phyloP scores from a whole-genome alignment of 352 stramenopile genomes.

The Peronosclerospora sorghi region DNA sequence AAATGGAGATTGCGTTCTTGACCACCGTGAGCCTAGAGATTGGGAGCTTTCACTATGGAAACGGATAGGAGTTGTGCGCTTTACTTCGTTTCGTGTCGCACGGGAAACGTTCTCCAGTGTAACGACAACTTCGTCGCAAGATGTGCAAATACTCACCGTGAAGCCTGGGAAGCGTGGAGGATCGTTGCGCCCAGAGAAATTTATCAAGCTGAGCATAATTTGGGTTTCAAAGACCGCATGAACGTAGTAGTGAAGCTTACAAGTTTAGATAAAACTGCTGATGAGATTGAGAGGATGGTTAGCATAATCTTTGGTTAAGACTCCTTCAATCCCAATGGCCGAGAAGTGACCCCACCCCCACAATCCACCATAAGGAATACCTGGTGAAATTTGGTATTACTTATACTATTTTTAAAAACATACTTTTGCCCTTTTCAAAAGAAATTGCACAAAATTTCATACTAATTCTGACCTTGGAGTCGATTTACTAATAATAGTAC shows the following conservation, averaged over 20 bases:
- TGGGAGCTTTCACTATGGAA: slow-evolving; percentile 30
- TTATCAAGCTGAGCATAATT: background rate
- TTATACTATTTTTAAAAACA: too few relatives aligned
- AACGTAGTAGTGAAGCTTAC: slow-evolving; percentile 18
- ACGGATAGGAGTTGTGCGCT: slow-evolving; percentile 12
- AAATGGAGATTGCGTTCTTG: slow-evolving; percentile 20
- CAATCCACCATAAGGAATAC: too few relatives aligned
- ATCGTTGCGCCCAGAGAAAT: slow-evolving; percentile 14
- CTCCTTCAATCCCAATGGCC: background rate
- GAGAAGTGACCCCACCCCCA: too few relatives aligned
- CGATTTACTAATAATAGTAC: too few relatives aligned
- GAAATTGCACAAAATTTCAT: too few relatives aligned
- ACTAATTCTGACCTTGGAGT: too few relatives aligned
- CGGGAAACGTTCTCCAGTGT: slow-evolving; percentile 19
- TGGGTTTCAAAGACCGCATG: slow-evolving; percentile 6
- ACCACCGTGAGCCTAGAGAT: slow-evolving; percentile 13
- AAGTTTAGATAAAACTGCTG: slow-evolving; percentile 13
- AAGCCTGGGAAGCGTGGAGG: slow-evolving; percentile 13
- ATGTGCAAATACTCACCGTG: slow-evolving; percentile 15
- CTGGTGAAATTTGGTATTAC: too few relatives aligned
- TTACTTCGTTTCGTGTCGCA: slow-evolving; percentile 24
- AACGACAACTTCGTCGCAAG: slow-evolving; percentile 8
- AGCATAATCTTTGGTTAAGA: slow-evolving; percentile 12
- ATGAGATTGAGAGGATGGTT: slow-evolving; percentile 23
- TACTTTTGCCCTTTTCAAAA: too few relatives aligned